These are phyloP conservation scores for Cinchona pubescens DNA, from an alignment of 257 asterid genomes.

Conservation along the genomic window DNA sequence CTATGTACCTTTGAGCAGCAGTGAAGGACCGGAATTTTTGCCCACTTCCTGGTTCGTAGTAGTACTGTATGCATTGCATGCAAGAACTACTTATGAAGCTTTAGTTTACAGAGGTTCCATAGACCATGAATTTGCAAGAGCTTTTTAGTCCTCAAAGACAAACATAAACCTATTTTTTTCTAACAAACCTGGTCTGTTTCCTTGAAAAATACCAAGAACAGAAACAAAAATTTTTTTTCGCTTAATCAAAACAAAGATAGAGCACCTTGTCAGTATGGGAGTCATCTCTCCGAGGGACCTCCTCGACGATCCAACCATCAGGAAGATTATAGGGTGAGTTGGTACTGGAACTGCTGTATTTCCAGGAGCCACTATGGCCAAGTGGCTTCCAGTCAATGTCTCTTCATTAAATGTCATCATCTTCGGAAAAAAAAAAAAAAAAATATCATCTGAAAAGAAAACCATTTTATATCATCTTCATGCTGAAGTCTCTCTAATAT, in stretches of 20 bases:
- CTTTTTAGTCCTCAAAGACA: neutral
- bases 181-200: neutral
- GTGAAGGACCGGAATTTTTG: conserved; percentile 60
- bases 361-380: conserved; percentile 32
- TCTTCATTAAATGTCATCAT: conserved; percentile 38
- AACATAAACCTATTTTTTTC: neutral
- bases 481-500: neutral
- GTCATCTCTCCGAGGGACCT: conserved; percentile 49
- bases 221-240: neutral
- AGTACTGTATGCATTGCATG: conserved; percentile 45
- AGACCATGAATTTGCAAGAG: neutral
- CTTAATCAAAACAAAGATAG: conserved; percentile 7
- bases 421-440: conserved; percentile 22
- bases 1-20: conserved; percentile 55
- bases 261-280: conserved; percentile 48
- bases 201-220: neutral
- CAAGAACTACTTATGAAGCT: neutral
- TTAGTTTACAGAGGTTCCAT: neutral
- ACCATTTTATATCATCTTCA: neutral
- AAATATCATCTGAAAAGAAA: neutral
- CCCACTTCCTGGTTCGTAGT: conserved; percentile 78
- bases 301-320: conserved; percentile 78
- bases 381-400: conserved; percentile 22
- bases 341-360: conserved; percentile 24
- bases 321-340: conserved; percentile 46